A percentile compares a stretch with the other conserved stretches of the same genome.
These are phyloP conservation scores for Colletotrichum sansevieriae DNA, from an alignment of 2,329 filamentous ascomycete genomes.

Conservation along the genomic window DNA sequence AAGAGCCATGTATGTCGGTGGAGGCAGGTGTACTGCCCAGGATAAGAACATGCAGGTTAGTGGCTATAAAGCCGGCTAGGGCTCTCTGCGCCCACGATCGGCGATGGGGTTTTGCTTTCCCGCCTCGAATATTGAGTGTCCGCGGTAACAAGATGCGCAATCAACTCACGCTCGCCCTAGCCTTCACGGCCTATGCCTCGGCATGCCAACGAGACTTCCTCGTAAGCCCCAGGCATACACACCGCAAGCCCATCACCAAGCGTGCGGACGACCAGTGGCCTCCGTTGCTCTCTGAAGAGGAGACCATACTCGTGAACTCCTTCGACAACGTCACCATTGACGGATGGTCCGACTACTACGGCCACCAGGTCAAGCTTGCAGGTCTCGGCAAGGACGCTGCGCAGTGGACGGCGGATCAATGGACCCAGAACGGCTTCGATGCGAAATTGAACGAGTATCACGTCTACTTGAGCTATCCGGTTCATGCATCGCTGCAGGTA, in stretches of 20 bases:
- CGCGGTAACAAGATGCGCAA: conserved; percentile 8
- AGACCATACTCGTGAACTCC: conserved; percentile 52
- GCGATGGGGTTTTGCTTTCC: no score
- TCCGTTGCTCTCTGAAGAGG: conserved; percentile 50
- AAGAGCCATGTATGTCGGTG: not conserved
- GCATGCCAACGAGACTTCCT: conserved; percentile 50
- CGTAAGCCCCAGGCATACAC: conserved; percentile 47
- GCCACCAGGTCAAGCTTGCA: conserved; percentile 54
- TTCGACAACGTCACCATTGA: conserved; percentile 55
- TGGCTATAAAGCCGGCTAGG: conserved; percentile 22
- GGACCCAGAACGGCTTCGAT: conserved; percentile 52
- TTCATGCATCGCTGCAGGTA: conserved; percentile 64
- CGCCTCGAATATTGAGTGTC: not conserved
- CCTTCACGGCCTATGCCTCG: conserved; percentile 44
- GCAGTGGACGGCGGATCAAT: conserved; percentile 55
- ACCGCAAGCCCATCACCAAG: conserved; percentile 49
- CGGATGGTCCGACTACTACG: conserved; percentile 56
- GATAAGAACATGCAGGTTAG: not conserved
- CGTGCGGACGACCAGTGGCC: conserved; percentile 51
- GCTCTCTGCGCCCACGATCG: not conserved
- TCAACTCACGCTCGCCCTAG: conserved; percentile 37
- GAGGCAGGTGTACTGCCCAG: not conserved
- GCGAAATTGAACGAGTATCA: conserved; percentile 62
- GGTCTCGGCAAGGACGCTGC: conserved; percentile 54
- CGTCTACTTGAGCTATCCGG: conserved; percentile 72